Conservation (phyloP, 192 early-diverging fungal species). For the Piromyces finnis region DNA sequence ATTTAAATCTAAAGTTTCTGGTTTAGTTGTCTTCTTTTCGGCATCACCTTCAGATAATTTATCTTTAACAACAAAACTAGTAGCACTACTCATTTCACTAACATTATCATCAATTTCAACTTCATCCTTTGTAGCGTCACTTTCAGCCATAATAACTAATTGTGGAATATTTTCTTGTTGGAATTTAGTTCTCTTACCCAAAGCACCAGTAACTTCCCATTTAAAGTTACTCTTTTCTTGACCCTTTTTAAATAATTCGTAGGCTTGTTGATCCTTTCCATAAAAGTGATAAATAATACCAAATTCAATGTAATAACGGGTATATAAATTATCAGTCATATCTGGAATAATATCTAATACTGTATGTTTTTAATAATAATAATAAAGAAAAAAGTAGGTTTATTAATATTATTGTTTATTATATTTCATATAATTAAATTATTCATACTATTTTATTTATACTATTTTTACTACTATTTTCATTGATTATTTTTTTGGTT, state of each 20-base stretch:
- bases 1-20: slow-evolving; percentile 67
- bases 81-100: slow-evolving; percentile 9
- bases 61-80: slow-evolving; percentile 5
- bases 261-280: slow-evolving; percentile 41
- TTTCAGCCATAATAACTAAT: slow-evolving; percentile 77
- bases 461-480: no score
- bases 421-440: no score
- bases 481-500: no score
- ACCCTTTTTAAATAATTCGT: slow-evolving; percentile 43
- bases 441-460: no score
- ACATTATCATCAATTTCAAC: slow-evolving; percentile 5
- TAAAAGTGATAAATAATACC: slow-evolving; percentile 67
- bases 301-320: slow-evolving; percentile 57
- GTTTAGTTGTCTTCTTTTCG: slow-evolving; percentile 5
- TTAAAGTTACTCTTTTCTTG: slow-evolving; percentile 60
- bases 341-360: slow-evolving; percentile 6
- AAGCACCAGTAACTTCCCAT: slow-evolving; percentile 75
- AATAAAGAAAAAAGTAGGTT: no score
- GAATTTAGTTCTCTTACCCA: slow-evolving; percentile 84
- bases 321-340: slow-evolving; percentile 12
- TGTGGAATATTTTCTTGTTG: slow-evolving; percentile 78
- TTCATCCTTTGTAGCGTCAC: slow-evolving; percentile 6
- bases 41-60: slow-evolving; percentile 5
- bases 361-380: not conserved
- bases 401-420: no score